Evolutionary conservation across 2,329 filamentous ascomycete genomes (phyloP).

Genomic region (Colletotrichum musicola): DNA sequence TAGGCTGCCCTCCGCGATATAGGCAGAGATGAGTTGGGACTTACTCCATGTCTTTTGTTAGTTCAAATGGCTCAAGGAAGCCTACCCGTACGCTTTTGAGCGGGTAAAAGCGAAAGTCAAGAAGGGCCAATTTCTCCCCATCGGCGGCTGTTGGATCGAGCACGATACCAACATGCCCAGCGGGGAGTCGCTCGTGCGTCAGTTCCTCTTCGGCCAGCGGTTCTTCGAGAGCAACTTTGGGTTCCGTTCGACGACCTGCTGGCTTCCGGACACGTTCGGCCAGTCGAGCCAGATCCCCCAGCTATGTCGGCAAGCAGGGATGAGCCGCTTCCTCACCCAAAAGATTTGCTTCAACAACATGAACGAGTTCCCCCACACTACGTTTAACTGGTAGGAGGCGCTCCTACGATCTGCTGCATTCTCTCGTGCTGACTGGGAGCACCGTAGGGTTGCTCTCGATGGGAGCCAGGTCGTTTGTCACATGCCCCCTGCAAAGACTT

Average conservation of each 20-base stretch:
- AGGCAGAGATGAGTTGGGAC: too few species aligned
- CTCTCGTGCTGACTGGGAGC: not conserved
- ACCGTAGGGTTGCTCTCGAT: conserved; percentile 66
- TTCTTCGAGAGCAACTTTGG: conserved; percentile 77
- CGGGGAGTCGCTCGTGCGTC: conserved; percentile 74
- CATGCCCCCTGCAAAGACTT: conserved; percentile 76
- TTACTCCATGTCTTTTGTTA: too few species aligned
- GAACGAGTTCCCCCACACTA: conserved; percentile 79
- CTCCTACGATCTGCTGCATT: too few species aligned
- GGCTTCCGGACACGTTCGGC: conserved; percentile 78
- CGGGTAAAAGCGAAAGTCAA: conserved; percentile 76
- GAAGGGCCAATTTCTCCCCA: conserved; percentile 74
- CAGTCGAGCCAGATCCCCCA: conserved; percentile 77
- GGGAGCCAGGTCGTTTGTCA: conserved; percentile 78
- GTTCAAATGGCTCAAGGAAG: conserved; percentile 74
- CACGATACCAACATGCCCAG: conserved; percentile 78
- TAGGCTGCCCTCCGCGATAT: too few species aligned
- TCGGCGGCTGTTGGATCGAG: conserved; percentile 78
- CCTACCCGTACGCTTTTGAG: conserved; percentile 74
- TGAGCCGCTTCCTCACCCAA: conserved; percentile 77
- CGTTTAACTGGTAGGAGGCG: conserved; percentile 70
- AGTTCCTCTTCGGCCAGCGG: conserved; percentile 76
- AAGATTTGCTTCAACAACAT: conserved; percentile 82
- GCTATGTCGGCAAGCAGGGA: conserved; percentile 74
- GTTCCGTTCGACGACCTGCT: conserved; percentile 73